Evolutionary conservation across 345 rosid genomes (phyloP), one percentile per base, ranked within the genome.

Genomic region (Brassica cretica): DNA sequence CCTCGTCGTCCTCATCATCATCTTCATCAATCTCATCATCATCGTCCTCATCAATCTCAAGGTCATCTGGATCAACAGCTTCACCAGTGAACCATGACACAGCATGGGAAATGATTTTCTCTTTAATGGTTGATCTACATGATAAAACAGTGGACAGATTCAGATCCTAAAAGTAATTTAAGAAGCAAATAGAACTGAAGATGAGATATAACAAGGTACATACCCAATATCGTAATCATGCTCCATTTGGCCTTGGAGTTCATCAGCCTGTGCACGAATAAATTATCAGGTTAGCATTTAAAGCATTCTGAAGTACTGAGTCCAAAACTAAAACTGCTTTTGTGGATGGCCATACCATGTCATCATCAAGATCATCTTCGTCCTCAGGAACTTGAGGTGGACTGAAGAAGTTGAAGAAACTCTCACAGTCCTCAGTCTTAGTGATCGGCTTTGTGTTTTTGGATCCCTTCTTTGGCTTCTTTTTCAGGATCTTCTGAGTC

Each of bases 11-110:
- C 0, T 84, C 91, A 0, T 84, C 92, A 0, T 84, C 91, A 0
- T 84, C 89, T 0, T 73, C 87, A 0, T 85, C 91, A 0, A 53
- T 81, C 0, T 86, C 92, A 0, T 84, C 88, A 0, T 85, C 88
- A 0, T 85, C 92, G 0, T 83, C 91, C 0, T 87, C 93, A 0
- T 86, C 97, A 12, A 82, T 68, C 1, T 87, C 96, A 9, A 91
- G 80, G 27, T 89, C 97, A 51, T 90, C 94, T 6, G 84, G 91
- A 12, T 84, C 84, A 15, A 87, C 82, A 64, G 98, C 98, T 85
- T 96, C 99, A n/a, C 99, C 99, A 0, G 97, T 96, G 81, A 78
- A 96, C 98, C 98, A 96, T 60, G 97, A 93, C 41, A 96, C 97
- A 58, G 98, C 98, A 79, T 89, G 98, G 1, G 99, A 88, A 35